phyloP scores from a whole-genome alignment of 495 filamentous ascomycete genomes.

The Haplographium delicatum region DNA sequence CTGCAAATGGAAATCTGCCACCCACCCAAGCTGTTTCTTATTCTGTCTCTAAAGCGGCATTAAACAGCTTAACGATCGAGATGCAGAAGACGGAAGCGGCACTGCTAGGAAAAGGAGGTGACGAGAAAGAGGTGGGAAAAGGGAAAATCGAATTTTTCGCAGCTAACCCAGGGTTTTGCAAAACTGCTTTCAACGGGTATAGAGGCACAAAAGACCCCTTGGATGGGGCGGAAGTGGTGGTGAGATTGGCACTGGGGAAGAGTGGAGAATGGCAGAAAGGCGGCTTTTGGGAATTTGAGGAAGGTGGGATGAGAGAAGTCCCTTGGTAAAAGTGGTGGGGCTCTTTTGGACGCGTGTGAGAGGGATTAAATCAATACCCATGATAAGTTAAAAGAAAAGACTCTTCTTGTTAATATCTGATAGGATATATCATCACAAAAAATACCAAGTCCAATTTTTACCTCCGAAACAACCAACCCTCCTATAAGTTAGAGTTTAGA shows the following conservation, averaged over 20 bases:
- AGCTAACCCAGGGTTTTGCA: constrained; percentile 27
- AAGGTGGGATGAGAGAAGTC: constrained; percentile 30
- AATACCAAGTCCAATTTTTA: no score
- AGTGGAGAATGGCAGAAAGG: constrained; percentile 24
- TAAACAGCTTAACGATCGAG: constrained; percentile 33
- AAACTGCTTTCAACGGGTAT: constrained; percentile 36
- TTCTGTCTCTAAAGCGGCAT: constrained; percentile 26
- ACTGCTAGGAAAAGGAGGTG: constrained; percentile 13
- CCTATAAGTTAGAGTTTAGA: no score
- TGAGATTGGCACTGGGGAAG: constrained; percentile 26
- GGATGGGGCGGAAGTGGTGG: constrained; percentile 32
- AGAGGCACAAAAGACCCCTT: constrained; percentile 27
- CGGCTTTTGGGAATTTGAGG: constrained; percentile 32
- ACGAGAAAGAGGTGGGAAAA: constrained; percentile 24
- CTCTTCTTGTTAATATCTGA: no score
- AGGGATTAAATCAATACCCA: background rate
- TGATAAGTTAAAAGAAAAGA: background rate
- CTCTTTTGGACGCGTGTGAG: background rate
- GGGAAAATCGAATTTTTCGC: constrained; percentile 28
- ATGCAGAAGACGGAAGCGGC: constrained; percentile 30
- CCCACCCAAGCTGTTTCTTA: constrained; percentile 22
- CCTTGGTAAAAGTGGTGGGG: constrained; percentile 25
- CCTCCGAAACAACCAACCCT: no score
- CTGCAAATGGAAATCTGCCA: constrained; percentile 19
- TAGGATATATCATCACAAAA: no score